These are phyloP conservation scores for Stenogyne calaminthoides DNA, from an alignment of 305 asterid genomes.

Conservation along the genomic window DNA sequence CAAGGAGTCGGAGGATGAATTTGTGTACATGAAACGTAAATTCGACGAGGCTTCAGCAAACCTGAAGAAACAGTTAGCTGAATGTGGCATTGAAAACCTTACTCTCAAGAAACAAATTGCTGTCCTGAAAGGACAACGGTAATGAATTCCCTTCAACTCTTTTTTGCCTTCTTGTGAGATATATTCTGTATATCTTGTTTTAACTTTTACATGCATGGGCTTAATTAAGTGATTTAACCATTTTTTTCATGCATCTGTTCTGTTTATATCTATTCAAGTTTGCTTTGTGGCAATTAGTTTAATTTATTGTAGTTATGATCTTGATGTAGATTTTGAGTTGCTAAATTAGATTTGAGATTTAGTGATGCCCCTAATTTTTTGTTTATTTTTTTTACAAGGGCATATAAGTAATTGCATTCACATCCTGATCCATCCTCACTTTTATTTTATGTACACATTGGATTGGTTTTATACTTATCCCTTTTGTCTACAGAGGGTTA, in stretches of 20 bases:
- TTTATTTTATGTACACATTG: not conserved
- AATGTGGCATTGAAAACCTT: slow-evolving; percentile 49
- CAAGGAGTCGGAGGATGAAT: slow-evolving; percentile 47
- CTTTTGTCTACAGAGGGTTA: not conserved
- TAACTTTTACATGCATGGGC: not conserved
- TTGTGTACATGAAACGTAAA: slow-evolving; percentile 53
- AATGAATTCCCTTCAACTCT: not conserved
- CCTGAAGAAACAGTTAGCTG: slow-evolving; percentile 59
- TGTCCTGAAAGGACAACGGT: slow-evolving; percentile 28
- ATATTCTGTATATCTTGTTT: slow-evolving; percentile 1
- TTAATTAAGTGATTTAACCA: no score
- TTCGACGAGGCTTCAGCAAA: slow-evolving; percentile 54
- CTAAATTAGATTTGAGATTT: no score
- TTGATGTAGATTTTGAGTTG: no score
- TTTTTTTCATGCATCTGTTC: no score
- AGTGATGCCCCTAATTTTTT: no score
- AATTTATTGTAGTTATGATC: no score
- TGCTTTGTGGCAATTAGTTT: no score
- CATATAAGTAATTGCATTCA: not conserved
- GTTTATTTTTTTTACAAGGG: not conserved
- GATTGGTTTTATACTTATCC: not conserved
- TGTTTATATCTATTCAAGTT: no score
- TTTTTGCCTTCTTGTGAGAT: not conserved
- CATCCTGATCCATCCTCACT: not conserved
- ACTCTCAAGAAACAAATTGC: slow-evolving; percentile 62